Base-by-base conservation (phyloP, 176 grass and related monocot species). In the Juncus effusus region DNA sequence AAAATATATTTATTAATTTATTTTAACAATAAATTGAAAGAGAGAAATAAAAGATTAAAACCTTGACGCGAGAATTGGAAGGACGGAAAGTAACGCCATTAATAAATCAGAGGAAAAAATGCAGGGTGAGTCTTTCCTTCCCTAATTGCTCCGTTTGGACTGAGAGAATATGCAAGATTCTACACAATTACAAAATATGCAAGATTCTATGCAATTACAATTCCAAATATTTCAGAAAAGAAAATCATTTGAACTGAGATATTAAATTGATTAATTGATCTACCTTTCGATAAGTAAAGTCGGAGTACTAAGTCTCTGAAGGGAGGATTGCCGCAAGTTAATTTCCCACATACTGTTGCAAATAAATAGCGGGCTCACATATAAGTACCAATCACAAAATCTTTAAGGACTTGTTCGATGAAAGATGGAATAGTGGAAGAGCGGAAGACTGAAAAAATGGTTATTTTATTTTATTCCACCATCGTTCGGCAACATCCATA, bases 201-300 rank as follows among this genome's bases (percentile, higher is more conserved):
- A 28, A 28, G 19, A 28, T 28, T 28, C 19, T 28, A 28, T 28
- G 80, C 10, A 74, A 5, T 45, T 59, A 58, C 69, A 78, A 64
- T 64, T 54, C 16, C 4, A 28, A 54, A 36, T 37, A 60, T 4
- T 65, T 69, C 42, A 74, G 28, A 64, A 38, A 40, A 64, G 11
- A 39, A 3, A 12, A 54, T 42, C 39, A 0, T 13, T 38, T 8
- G 55, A 38, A 14, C 56, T 10, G 40, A 4, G 56, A 70, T 40
- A 5, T 40, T 13, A 55, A 16, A 64, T 16, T 2, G 36, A 6
- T 3, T 0, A 40, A 4, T 28, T 55, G 38, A 9, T 38, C 50
- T 75, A 99, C 95, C 86, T 99, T 82, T 99, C 86, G 5, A 90
- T 74, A 80, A n/a, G n/a, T n/a, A n/a, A n/a, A 94, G 78, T 54